A percentile compares a stretch with the other conserved stretches of the same genome.
Evolutionary conservation across 176 grass and related monocot genomes (phyloP).

Genomic region (bread wheat (Triticum aestivum)): DNA sequence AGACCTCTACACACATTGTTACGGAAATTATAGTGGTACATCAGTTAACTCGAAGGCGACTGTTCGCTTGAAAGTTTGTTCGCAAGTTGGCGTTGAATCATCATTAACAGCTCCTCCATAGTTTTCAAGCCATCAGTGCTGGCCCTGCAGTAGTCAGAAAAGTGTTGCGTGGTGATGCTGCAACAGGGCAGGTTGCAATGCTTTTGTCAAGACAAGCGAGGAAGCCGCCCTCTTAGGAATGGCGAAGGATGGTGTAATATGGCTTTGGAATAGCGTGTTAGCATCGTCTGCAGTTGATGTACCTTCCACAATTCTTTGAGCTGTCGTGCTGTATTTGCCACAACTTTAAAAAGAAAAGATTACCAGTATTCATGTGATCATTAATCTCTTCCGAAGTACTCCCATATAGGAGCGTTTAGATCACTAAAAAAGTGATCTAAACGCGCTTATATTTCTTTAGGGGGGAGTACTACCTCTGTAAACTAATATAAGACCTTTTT

Average conservation of each 20-base stretch:
- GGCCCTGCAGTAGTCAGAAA: not conserved
- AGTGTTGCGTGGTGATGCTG: slow-evolving; percentile 18
- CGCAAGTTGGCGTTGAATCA: not conserved
- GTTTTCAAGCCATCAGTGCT: not conserved
- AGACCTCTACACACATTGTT: slow-evolving; percentile 34
- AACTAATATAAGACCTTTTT: no score
- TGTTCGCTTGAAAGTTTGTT: not conserved
- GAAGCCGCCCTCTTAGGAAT: slow-evolving; percentile 15
- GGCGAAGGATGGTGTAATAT: slow-evolving; percentile 33
- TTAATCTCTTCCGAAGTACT: no score
- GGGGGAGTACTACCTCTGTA: no score
- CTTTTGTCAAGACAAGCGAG: not conserved
- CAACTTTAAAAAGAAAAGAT: not conserved
- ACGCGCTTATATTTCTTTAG: no score
- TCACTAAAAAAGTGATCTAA: no score
- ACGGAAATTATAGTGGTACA: slow-evolving; percentile 35
- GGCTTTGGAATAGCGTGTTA: slow-evolving; percentile 28
- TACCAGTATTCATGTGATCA: not conserved
- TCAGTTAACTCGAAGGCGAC: slow-evolving; percentile 31
- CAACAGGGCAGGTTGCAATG: not conserved
- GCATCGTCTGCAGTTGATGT: slow-evolving; percentile 12
- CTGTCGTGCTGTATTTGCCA: slow-evolving; percentile 17
- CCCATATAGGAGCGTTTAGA: no score
- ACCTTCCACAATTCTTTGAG: slow-evolving; percentile 14
- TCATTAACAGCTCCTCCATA: slow-evolving; percentile 15